Percentiles rank a stretch among this genome's conserved stretches.
These are phyloP conservation scores for Gymnopilus dilepis DNA, from an alignment of 768 basidiomycete genomes.

Conservation along the genomic window DNA sequence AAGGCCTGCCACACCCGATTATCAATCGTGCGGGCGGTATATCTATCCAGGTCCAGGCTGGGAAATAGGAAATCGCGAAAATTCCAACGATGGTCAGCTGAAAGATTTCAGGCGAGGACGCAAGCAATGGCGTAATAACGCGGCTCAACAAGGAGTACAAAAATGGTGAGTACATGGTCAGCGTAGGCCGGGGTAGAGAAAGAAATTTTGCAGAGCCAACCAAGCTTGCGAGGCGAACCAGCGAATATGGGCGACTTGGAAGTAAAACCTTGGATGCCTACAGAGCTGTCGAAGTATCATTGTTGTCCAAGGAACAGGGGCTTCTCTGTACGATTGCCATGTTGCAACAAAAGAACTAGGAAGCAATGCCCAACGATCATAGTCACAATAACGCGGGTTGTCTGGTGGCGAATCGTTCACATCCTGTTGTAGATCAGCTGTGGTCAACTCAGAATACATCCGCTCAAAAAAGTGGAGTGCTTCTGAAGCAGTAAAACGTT, in stretches of 20 bases:
- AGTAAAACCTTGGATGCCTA: neutral
- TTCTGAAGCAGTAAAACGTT: constrained; percentile 31
- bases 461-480: constrained; percentile 33
- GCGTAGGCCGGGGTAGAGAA: too few relatives aligned
- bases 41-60: too few relatives aligned
- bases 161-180: too few relatives aligned
- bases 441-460: constrained; percentile 1
- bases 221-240: neutral
- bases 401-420: neutral
- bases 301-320: constrained; percentile 15
- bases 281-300: constrained; percentile 12
- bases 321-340: constrained; percentile 26
- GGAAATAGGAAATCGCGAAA: too few relatives aligned
- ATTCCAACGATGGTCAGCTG: too few relatives aligned
- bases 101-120: too few relatives aligned
- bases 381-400: constrained; percentile 3
- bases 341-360: constrained; percentile 19
- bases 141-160: too few relatives aligned
- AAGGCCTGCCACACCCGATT: too few relatives aligned
- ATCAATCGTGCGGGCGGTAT: too few relatives aligned
- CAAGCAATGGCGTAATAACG: too few relatives aligned
- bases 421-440: neutral
- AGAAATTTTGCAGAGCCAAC: too few relatives aligned
- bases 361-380: constrained; percentile 25
- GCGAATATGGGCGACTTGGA: neutral